Conservation (phyloP, 164 flowering plant species). For the Buxus sempervirens region DNA sequence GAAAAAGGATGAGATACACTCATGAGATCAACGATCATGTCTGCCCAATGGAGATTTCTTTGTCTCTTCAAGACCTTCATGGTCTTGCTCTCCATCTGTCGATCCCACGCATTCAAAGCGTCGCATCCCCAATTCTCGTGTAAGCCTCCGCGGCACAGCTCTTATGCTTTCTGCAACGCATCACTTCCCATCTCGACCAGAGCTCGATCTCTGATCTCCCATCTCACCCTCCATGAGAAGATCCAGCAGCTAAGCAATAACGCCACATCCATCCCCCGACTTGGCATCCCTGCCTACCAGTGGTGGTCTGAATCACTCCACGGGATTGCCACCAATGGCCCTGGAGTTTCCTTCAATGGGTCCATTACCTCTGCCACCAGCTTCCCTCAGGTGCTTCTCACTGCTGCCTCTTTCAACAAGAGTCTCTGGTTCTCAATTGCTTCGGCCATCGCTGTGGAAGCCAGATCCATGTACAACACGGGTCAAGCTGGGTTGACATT, state of each 20-base stretch:
- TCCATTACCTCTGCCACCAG: conserved; percentile 32
- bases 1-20: too few relatives aligned
- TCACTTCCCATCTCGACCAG: conserved; percentile 25
- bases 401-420: conserved; percentile 38
- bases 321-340: conserved; percentile 36
- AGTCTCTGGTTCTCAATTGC: conserved; percentile 36
- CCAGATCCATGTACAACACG: conserved; percentile 42
- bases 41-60: too few relatives aligned
- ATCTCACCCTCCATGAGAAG: conserved; percentile 38
- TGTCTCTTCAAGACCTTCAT: conserved; percentile 5
- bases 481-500: conserved; percentile 49
- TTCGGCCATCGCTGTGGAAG: conserved; percentile 37
- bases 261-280: conserved; percentile 27
- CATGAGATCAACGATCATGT: too few relatives aligned
- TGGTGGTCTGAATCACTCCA: conserved; percentile 60
- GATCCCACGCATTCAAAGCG: neutral
- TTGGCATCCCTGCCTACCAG: conserved; percentile 38
- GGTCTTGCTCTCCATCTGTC: neutral
- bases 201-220: conserved; percentile 28
- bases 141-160: conserved; percentile 15
- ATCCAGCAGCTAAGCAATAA: conserved; percentile 33
- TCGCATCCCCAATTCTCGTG: conserved; percentile 20
- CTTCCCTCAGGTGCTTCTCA: conserved; percentile 44
- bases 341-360: conserved; percentile 33
- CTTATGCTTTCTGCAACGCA: conserved; percentile 34